Percentiles rank a stretch among this genome's conserved stretches.
phyloP scores from a whole-genome alignment of 1,139 yeast species.

The Candida sojae region DNA sequence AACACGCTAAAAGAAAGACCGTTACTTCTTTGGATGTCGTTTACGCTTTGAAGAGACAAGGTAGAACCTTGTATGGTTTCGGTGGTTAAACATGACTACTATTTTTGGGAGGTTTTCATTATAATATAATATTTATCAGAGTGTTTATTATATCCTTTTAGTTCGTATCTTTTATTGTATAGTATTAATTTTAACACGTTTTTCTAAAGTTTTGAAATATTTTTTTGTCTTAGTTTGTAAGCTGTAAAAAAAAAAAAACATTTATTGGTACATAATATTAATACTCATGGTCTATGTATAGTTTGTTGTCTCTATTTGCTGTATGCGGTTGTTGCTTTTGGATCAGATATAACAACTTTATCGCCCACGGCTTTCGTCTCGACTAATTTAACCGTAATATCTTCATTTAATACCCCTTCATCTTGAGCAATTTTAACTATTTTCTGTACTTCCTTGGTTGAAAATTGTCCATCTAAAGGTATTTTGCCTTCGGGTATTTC shows the following conservation, averaged over 20 bases:
- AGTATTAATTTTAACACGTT: constrained; percentile 1
- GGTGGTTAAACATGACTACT: constrained; percentile 70
- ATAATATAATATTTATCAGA: too few relatives aligned
- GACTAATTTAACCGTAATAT: constrained; percentile 28
- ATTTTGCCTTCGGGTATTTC: constrained; percentile 40
- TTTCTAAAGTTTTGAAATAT: neutral
- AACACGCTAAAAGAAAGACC: constrained; percentile 99
- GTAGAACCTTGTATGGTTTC: constrained; percentile 99
- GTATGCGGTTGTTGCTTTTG: neutral
- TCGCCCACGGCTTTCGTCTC: constrained; percentile 23
- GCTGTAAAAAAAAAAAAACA: too few relatives aligned
- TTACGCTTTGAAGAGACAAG: constrained; percentile 99
- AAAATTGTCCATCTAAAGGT: constrained; percentile 44
- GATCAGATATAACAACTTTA: constrained; percentile 12
- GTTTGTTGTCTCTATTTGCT: neutral
- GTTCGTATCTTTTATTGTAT: constrained; percentile 1
- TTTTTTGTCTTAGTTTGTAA: too few relatives aligned
- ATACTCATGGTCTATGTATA: neutral
- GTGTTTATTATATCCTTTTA: neutral
- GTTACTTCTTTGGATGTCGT: constrained; percentile 98
- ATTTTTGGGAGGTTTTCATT: too few relatives aligned
- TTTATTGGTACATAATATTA: neutral
- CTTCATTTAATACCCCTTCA: constrained; percentile 29
- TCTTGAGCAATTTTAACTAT: constrained; percentile 33
- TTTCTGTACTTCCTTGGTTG: constrained; percentile 34